phyloP scores from a whole-genome alignment of 768 basidiomycete species.

The Xerocomellus amylosporus region DNA sequence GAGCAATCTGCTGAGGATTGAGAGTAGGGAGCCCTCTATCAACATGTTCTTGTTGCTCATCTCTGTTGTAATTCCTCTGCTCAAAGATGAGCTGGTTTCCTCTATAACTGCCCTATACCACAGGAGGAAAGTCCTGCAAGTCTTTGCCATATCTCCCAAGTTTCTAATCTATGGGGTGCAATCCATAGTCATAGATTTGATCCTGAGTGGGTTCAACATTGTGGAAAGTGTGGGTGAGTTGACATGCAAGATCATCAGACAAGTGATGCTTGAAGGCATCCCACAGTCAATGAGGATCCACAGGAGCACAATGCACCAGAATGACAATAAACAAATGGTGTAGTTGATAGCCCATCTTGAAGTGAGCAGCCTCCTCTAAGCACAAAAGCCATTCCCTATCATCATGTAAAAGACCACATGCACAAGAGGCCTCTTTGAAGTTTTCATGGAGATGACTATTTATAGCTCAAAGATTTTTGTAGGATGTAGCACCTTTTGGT shows the following conservation, averaged over 20 bases:
- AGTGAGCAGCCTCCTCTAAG: not conserved
- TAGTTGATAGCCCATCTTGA: too few relatives aligned
- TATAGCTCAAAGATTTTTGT: conserved; percentile 25
- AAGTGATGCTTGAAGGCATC: too few relatives aligned
- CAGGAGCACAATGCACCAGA: too few relatives aligned
- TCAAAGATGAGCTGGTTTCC: not conserved
- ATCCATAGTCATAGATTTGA: too few relatives aligned
- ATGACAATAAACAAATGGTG: too few relatives aligned
- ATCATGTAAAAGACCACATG: conserved; percentile 41
- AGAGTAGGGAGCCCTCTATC: not conserved
- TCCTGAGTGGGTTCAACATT: too few relatives aligned
- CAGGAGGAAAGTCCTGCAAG: not conserved
- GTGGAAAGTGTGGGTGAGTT: too few relatives aligned
- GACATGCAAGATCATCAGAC: too few relatives aligned
- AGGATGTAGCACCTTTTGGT: conserved; percentile 18
- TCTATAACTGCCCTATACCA: not conserved
- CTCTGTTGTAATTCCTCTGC: not conserved
- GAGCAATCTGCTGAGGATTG: not conserved
- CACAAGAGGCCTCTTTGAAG: conserved; percentile 35
- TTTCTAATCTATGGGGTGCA: too few relatives aligned
- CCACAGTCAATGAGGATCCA: too few relatives aligned
- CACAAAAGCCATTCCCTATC: conserved; percentile 44
- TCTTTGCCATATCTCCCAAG: too few relatives aligned
- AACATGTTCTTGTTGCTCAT: not conserved
- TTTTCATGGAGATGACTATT: conserved; percentile 5